These are phyloP conservation scores for Panaeolus cyanescens DNA, from an alignment of 768 basidiomycete species.

Conservation along the genomic window DNA sequence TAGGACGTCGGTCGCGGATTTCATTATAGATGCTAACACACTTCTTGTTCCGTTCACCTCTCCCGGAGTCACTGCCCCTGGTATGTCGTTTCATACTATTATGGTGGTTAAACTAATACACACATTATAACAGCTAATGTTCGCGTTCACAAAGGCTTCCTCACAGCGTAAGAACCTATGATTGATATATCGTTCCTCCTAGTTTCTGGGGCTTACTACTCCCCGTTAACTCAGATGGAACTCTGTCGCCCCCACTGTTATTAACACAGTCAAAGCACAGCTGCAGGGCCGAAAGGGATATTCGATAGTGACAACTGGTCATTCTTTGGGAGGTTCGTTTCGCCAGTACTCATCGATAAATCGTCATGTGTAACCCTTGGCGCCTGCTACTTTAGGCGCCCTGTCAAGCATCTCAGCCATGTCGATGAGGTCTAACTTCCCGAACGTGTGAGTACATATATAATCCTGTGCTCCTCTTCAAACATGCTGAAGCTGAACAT, in stretches of 20 bases:
- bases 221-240: constrained; percentile 42
- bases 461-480: neutral
- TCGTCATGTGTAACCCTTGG: neutral
- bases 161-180: constrained; percentile 39
- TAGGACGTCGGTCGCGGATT: constrained; percentile 43
- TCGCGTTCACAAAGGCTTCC: constrained; percentile 51
- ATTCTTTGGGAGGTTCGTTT: constrained; percentile 56
- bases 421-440: constrained; percentile 42
- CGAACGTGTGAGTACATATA: constrained; percentile 26
- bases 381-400: neutral
- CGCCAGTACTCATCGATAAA: constrained; percentile 29
- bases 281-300: constrained; percentile 35
- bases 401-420: constrained; percentile 38
- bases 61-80: constrained; percentile 43
- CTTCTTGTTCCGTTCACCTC: constrained; percentile 43
- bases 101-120: neutral
- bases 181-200: neutral
- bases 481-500: neutral
- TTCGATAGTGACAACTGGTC: constrained; percentile 48
- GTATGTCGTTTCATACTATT: constrained; percentile 18
- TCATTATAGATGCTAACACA: constrained; percentile 43
- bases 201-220: neutral
- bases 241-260: constrained; percentile 42
- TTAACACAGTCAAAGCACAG: constrained; percentile 36
- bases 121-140: constrained; percentile 30